Conservation (phyloP, 768 basidiomycete genomes). For the Phlebiopsis flavidoalba region DNA sequence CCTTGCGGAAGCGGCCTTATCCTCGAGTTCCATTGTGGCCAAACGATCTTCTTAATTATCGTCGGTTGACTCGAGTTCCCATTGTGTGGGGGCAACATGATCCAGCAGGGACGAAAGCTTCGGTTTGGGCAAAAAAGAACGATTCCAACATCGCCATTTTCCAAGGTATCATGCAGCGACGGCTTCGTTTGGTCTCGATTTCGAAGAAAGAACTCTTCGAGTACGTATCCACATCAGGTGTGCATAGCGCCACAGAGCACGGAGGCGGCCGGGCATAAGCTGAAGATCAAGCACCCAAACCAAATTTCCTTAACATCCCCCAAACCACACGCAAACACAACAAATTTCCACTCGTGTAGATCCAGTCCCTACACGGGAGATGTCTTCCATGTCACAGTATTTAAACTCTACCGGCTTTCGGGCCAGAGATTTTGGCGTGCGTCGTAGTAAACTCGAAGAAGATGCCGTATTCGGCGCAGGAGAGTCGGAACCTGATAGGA, state of each 20-base stretch:
- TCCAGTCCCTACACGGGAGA: constrained; percentile 20
- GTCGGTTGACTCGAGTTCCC: constrained; percentile 22
- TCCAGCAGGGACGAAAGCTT: constrained; percentile 19
- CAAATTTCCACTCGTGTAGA: constrained; percentile 23
- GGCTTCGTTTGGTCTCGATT: too few relatives aligned
- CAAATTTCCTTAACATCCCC: too few relatives aligned
- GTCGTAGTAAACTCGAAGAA: constrained; percentile 25
- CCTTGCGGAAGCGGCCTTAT: constrained; percentile 12
- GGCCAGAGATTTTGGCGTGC: constrained; percentile 14
- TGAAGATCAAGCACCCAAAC: constrained; percentile 24
- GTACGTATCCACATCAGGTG: constrained; percentile 20
- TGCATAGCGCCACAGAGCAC: constrained; percentile 15
- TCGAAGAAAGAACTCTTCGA: constrained; percentile 25
- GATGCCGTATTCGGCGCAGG: constrained; percentile 21
- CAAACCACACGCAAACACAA: too few relatives aligned
- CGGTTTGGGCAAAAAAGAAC: background rate
- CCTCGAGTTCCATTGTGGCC: constrained; percentile 15
- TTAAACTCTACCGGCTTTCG: constrained; percentile 18
- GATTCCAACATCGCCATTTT: constrained; percentile 19
- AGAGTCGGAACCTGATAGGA: constrained; percentile 17
- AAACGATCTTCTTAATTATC: constrained; percentile 20
- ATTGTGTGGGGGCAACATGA: too few relatives aligned
- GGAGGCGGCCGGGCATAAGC: constrained; percentile 19
- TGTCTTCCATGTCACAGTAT: constrained; percentile 23
- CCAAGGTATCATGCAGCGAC: constrained; percentile 26